These are phyloP conservation scores for Trichoderma sp. DNA, from an alignment of 2,329 filamentous ascomycete species.

Conservation along the genomic window DNA sequence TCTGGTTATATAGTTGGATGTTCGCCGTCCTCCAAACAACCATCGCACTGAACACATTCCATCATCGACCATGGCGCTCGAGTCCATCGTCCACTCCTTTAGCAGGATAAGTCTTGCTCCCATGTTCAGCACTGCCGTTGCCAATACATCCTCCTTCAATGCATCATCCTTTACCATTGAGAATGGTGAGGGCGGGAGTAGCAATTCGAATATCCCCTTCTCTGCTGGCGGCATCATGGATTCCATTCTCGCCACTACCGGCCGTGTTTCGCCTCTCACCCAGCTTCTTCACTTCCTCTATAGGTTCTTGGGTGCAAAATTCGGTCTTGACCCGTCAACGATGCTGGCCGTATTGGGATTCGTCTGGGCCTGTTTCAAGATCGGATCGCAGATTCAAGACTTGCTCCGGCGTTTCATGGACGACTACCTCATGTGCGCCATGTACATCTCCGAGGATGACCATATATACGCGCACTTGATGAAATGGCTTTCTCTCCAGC, in stretches of 20 bases:
- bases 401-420: slow-evolving; percentile 43
- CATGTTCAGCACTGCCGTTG: slow-evolving; percentile 34
- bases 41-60: too few species aligned
- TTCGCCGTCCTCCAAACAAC: background rate
- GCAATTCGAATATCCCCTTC: slow-evolving; percentile 29
- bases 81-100: slow-evolving; percentile 35
- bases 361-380: slow-evolving; percentile 50
- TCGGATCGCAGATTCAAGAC: slow-evolving; percentile 42
- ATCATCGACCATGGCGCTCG: slow-evolving; percentile 5
- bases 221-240: slow-evolving; percentile 44
- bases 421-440: slow-evolving; percentile 53
- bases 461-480: slow-evolving; percentile 62
- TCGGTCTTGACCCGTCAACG: slow-evolving; percentile 54
- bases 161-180: slow-evolving; percentile 12
- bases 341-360: slow-evolving; percentile 51
- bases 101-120: slow-evolving; percentile 38
- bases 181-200: background rate
- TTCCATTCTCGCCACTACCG: slow-evolving; percentile 50
- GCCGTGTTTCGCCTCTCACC: slow-evolving; percentile 48
- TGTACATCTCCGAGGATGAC: slow-evolving; percentile 58
- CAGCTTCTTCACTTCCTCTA: slow-evolving; percentile 50
- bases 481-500: slow-evolving; percentile 59
- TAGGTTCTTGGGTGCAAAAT: slow-evolving; percentile 46
- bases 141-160: slow-evolving; percentile 33
- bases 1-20: slow-evolving; percentile 7